These are phyloP conservation scores for Gracilaria gracilis DNA, from an alignment of 23 red algal genomes.

Conservation along the genomic window DNA sequence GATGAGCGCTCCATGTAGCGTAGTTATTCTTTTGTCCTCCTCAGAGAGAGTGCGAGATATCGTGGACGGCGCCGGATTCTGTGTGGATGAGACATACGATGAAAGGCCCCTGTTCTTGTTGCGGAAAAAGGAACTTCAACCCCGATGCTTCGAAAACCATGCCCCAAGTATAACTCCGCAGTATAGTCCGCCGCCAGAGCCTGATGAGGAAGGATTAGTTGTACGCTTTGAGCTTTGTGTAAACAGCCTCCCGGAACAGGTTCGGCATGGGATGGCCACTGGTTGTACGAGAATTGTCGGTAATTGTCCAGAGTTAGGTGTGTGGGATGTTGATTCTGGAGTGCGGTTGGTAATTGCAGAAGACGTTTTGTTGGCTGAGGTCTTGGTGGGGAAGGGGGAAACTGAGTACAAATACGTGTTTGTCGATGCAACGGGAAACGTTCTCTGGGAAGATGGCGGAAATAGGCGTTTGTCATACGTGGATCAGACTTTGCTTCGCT, in stretches of 20 bases:
- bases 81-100: neutral
- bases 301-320: neutral
- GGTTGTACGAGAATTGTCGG: neutral
- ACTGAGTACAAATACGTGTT: slow-evolving; percentile 25
- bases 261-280: neutral
- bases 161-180: neutral
- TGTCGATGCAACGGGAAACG: neutral
- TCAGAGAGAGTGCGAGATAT: neutral
- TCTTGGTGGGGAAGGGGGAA: neutral
- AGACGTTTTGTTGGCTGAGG: slow-evolving; percentile 16
- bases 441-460: neutral
- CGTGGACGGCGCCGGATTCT: neutral
- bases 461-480: neutral
- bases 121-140: neutral
- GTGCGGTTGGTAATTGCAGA: neutral
- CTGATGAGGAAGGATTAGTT: neutral
- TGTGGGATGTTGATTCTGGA: neutral
- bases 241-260: neutral
- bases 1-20: slow-evolving; percentile 3
- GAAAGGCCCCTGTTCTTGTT: neutral
- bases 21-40: neutral
- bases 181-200: neutral
- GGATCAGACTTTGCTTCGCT: neutral
- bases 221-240: slow-evolving; percentile 11
- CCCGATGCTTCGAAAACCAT: neutral